A percentile compares a stretch with the other conserved stretches of the same genome.
phyloP scores from a whole-genome alignment of 2,329 filamentous ascomycete genomes.

The Aureobasidium pullulans region DNA sequence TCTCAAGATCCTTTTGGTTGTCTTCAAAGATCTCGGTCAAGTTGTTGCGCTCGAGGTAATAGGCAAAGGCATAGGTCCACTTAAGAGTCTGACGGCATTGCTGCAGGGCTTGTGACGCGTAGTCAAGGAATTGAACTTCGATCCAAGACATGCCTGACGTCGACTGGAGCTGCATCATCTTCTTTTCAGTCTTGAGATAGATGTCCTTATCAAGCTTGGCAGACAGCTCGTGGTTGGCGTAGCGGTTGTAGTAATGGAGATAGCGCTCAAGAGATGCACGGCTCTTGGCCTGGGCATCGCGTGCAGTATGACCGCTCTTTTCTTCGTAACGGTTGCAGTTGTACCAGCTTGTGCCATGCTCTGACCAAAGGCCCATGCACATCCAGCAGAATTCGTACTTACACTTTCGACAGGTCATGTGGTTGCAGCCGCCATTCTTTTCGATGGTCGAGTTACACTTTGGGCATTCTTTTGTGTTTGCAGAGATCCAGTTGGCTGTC shows the following conservation, averaged over 20 bases:
- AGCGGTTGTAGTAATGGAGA: slow-evolving; percentile 97
- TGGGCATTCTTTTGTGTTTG: slow-evolving; percentile 96
- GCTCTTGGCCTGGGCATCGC: slow-evolving; percentile 86
- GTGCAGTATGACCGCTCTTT: slow-evolving; percentile 83
- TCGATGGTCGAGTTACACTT: slow-evolving; percentile 96
- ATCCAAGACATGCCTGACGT: slow-evolving; percentile 98
- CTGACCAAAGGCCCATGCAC: slow-evolving; percentile 98
- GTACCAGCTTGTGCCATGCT: slow-evolving; percentile 99
- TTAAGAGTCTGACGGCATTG: slow-evolving; percentile 97
- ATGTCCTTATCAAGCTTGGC: slow-evolving; percentile 95
- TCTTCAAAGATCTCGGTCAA: slow-evolving; percentile 96
- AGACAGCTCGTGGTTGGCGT: slow-evolving; percentile 97
- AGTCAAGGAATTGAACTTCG: slow-evolving; percentile 93
- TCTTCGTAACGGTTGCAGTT: slow-evolving; percentile 98
- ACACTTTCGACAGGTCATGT: slow-evolving; percentile 96
- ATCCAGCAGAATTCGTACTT: slow-evolving; percentile 99
- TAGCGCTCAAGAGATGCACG: slow-evolving; percentile 91
- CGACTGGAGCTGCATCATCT: slow-evolving; percentile 94
- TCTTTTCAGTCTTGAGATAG: slow-evolving; percentile 93
- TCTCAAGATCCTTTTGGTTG: slow-evolving; percentile 95
- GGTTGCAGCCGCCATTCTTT: slow-evolving; percentile 97
- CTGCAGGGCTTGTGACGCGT: slow-evolving; percentile 86
- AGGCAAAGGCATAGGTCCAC: slow-evolving; percentile 98
- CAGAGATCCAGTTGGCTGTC: slow-evolving; percentile 98
- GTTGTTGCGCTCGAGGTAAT: slow-evolving; percentile 94